Evolutionary conservation across 768 basidiomycete species (phyloP).

Genomic region (Guyanaporus albipodus): DNA sequence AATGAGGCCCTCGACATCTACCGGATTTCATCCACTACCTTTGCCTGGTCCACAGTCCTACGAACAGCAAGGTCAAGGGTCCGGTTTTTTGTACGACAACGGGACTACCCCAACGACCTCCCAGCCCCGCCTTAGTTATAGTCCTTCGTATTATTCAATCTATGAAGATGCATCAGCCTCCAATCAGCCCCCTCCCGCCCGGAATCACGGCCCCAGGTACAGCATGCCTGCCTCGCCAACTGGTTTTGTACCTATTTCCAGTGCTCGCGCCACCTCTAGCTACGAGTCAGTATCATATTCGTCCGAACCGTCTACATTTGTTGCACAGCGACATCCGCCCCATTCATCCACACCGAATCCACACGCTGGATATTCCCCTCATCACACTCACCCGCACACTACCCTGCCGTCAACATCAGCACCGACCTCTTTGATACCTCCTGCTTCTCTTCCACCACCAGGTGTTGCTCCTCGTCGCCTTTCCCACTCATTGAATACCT

Average conservation of each 20-base stretch:
- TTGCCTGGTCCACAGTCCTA: slow-evolving; percentile 35
- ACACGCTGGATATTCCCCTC: slow-evolving; percentile 20
- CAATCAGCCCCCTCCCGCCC: slow-evolving; percentile 31
- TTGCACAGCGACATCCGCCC: slow-evolving; percentile 42
- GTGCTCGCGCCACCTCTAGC: slow-evolving; percentile 31
- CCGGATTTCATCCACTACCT: slow-evolving; percentile 33
- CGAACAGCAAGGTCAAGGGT: slow-evolving; percentile 36
- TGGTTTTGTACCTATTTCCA: slow-evolving; percentile 60
- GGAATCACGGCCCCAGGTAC: slow-evolving; percentile 54
- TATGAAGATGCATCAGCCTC: slow-evolving; percentile 39
- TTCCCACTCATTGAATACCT: slow-evolving; percentile 27
- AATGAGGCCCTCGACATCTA: slow-evolving; percentile 35
- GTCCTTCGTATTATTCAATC: slow-evolving; percentile 41
- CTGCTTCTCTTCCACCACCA: slow-evolving; percentile 12
- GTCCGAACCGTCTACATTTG: slow-evolving; percentile 30
- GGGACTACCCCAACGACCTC: slow-evolving; percentile 36
- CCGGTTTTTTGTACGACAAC: slow-evolving; percentile 37
- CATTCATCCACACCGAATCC: slow-evolving; percentile 22
- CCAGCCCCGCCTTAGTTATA: slow-evolving; percentile 30
- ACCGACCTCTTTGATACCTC: slow-evolving; percentile 2
- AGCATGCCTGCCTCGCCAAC: slow-evolving; percentile 65
- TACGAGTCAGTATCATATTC: slow-evolving; percentile 36
- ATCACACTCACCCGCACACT: slow-evolving; percentile 11
- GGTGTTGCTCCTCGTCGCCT: slow-evolving; percentile 17
- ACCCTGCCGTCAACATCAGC: slow-evolving; percentile 9